These are phyloP conservation scores for Mycena latifolia DNA, from an alignment of 768 basidiomycete species.

Conservation along the genomic window DNA sequence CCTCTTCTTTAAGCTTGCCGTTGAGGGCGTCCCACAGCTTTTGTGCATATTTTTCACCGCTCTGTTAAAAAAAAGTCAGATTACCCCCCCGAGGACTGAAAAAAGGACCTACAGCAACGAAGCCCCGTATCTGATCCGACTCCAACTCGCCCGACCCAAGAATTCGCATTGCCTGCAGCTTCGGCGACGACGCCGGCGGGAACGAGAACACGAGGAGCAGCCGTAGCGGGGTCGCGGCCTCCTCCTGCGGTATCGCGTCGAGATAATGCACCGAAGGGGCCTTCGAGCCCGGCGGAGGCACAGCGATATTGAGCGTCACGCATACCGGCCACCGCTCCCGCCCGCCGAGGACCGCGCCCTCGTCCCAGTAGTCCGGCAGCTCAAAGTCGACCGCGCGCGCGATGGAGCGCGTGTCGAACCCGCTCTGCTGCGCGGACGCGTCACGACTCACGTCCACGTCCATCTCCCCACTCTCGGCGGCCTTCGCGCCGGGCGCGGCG, in stretches of 20 bases:
- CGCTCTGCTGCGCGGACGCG: slow-evolving; percentile 50
- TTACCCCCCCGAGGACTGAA: neutral
- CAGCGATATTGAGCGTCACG: slow-evolving; percentile 82
- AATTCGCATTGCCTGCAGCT: slow-evolving; percentile 73
- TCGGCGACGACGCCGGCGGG: slow-evolving; percentile 48
- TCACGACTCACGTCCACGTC: slow-evolving; percentile 69
- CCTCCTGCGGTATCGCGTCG: slow-evolving; percentile 81
- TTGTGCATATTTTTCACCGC: slow-evolving; percentile 73
- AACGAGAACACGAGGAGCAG: slow-evolving; percentile 80
- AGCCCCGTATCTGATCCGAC: slow-evolving; percentile 57
- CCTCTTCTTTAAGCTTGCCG: slow-evolving; percentile 74
- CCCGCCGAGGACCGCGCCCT: slow-evolving; percentile 75
- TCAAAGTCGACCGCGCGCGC: slow-evolving; percentile 82
- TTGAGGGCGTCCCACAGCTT: slow-evolving; percentile 70
- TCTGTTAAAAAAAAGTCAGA: slow-evolving; percentile 51
- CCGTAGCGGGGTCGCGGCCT: slow-evolving; percentile 71
- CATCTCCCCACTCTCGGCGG: slow-evolving; percentile 57
- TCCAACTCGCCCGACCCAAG: slow-evolving; percentile 74
- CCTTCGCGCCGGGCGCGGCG: slow-evolving; percentile 34
- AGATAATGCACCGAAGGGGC: slow-evolving; percentile 70
- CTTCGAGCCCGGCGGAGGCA: neutral
- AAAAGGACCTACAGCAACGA: slow-evolving; percentile 70
- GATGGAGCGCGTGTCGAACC: slow-evolving; percentile 69
- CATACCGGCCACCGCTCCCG: slow-evolving; percentile 81
- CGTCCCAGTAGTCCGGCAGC: slow-evolving; percentile 89